Conservation (phyloP, 192 early-diverging fungal species). For the Spinellus fusiger region DNA sequence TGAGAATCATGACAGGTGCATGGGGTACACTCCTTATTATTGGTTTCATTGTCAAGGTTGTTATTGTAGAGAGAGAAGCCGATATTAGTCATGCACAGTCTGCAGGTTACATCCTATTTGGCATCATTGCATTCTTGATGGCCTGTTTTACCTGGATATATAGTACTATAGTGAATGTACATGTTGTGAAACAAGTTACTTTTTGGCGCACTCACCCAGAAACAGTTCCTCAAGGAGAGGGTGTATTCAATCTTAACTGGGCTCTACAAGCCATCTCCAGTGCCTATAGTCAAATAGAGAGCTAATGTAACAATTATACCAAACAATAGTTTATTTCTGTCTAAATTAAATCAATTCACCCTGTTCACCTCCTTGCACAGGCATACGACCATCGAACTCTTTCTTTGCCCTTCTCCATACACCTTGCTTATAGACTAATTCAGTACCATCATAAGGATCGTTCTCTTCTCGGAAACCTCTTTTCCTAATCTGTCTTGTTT, state of each 20-base stretch:
- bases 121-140: slow-evolving; percentile 1
- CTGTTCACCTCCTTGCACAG: slow-evolving; percentile 10
- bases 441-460: slow-evolving; percentile 6
- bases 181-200: slow-evolving; percentile 5
- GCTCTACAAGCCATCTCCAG: not conserved
- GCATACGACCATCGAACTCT: slow-evolving; percentile 17
- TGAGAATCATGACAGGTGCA: slow-evolving; percentile 25
- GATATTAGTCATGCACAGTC: slow-evolving; percentile 5
- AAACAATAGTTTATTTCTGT: not conserved
- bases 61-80: slow-evolving; percentile 15
- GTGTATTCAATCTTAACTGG: slow-evolving; percentile 3
- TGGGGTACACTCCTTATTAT: slow-evolving; percentile 25
- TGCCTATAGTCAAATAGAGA: slow-evolving; percentile 2
- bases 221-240: not conserved
- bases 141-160: slow-evolving; percentile 21
- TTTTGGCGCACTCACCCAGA: not conserved
- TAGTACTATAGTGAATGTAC: slow-evolving; percentile 11
- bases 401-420: slow-evolving; percentile 14
- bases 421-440: slow-evolving; percentile 9
- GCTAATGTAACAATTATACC: not conserved
- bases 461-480: slow-evolving; percentile 2
- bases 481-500: slow-evolving; percentile 3
- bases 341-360: slow-evolving; percentile 6
- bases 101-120: slow-evolving; percentile 12
- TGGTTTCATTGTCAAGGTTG: slow-evolving; percentile 28